phyloP scores from a whole-genome alignment of 768 basidiomycete genomes.

The Daedaleopsis sinensis region DNA sequence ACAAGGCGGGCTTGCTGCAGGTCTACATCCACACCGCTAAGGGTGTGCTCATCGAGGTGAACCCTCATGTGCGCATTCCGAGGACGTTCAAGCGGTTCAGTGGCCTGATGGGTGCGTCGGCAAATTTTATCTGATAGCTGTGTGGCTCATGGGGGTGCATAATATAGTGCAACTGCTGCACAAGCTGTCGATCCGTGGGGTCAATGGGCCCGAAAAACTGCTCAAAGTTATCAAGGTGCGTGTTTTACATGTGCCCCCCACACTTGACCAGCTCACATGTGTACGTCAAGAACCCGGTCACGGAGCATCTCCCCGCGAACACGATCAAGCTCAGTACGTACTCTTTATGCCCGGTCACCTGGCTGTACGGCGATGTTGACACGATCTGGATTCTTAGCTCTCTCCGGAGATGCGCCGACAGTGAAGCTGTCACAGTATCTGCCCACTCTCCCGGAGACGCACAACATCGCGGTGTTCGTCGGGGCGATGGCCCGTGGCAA shows the following conservation, averaged over 20 bases:
- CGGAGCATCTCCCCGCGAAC: constrained; percentile 92
- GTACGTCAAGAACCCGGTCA: constrained; percentile 78
- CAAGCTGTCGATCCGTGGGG: constrained; percentile 92
- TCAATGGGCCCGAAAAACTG: constrained; percentile 95
- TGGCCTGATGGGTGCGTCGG: constrained; percentile 87
- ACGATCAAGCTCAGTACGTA: constrained; percentile 92
- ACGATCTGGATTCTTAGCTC: constrained; percentile 48
- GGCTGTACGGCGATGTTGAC: constrained; percentile 1
- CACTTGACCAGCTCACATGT: not conserved
- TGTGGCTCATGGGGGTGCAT: not conserved
- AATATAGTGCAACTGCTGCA: constrained; percentile 90
- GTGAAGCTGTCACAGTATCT: constrained; percentile 83
- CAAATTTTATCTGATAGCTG: not conserved
- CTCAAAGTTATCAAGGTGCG: constrained; percentile 94
- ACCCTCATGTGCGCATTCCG: constrained; percentile 96
- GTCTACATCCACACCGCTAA: constrained; percentile 98
- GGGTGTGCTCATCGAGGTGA: constrained; percentile 96
- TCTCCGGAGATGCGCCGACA: constrained; percentile 89
- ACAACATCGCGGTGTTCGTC: constrained; percentile 92
- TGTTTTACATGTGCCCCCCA: constrained; percentile 10
- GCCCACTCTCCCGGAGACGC: constrained; percentile 81
- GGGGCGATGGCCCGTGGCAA: constrained; percentile 97
- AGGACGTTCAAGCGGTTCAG: constrained; percentile 99
- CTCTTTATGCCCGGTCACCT: not conserved
- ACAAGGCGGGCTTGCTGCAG: constrained; percentile 95